Evolutionary conservation across 2,329 filamentous ascomycete species (phyloP), one percentile per base, ranked within the genome.

Genomic region (Colletotrichum phormii): DNA sequence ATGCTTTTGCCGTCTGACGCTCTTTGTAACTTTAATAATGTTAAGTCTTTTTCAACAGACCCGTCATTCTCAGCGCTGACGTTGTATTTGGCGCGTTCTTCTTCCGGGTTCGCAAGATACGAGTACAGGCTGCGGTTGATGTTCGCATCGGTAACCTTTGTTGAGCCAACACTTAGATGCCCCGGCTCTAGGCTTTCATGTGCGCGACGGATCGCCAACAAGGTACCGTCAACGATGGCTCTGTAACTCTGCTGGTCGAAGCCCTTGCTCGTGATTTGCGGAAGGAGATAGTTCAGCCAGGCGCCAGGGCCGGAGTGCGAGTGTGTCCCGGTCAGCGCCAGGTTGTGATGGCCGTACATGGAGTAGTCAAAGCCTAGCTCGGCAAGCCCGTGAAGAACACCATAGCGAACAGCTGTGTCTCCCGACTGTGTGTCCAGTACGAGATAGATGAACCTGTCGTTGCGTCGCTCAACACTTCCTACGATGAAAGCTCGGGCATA

Each of bases 281-380:
- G 95, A 15, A 98, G 86, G 11, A 98, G 88, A 78, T 98, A 98
- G 81, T 98, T 98, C 79, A 97, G 87, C 95, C 95, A 98, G 18
- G 93, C 95, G 4, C 94, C 95, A 0, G 95, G 95, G 0, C 95
- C 95, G 22, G 94, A 93, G 83, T 98, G 95, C 2, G 94, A 96
- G 80, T 98, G 95, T 0, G 95, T 98, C 42, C 95, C 95, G 1
- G 94, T 97, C 22, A 98, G 89, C n/a, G 95, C 95, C 22, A 98
- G 84, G 77, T 97, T 98, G 75, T 92, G 88, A 77, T 93, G 90
- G 59, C 89, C 90, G 81, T 98, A 97, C 67, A 93, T 84, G 18
- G 90, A 85, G 80, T 95, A 97, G 5, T 93, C 91, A 6, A 86
- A 83, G 0, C 95, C 95, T 24, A 97, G 83, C 0, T 84, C 85